Conservation (phyloP, 441 rosid genomes). For the Populus hybrid region DNA sequence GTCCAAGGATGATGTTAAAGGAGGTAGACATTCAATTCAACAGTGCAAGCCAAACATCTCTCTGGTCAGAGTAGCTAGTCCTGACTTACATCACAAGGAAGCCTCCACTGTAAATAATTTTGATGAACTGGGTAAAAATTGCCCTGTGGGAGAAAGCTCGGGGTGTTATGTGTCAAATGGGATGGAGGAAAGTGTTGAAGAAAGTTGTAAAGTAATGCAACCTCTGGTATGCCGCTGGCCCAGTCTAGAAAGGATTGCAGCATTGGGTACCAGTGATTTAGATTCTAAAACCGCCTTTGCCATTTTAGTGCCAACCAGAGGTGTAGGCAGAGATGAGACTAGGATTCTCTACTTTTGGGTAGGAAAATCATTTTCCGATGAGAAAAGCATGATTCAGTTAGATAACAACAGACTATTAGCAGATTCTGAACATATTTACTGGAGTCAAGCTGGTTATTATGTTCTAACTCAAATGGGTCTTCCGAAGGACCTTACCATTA, state of each 20-base stretch:
- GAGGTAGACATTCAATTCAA: constrained; percentile 29
- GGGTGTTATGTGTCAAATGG: constrained; percentile 21
- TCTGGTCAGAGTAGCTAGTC: constrained; percentile 30
- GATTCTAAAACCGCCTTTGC: constrained; percentile 65
- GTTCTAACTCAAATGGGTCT: constrained; percentile 57
- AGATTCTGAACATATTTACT: constrained; percentile 43
- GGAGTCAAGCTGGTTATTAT: constrained; percentile 53
- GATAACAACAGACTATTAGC: constrained; percentile 36
- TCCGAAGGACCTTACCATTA: constrained; percentile 56
- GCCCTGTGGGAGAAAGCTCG: constrained; percentile 19
- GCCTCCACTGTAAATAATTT: constrained; percentile 25
- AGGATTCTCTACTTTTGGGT: constrained; percentile 76
- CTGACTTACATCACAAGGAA: constrained; percentile 36
- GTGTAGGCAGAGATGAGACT: constrained; percentile 37
- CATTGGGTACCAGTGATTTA: constrained; percentile 41
- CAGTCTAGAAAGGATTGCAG: constrained; percentile 53
- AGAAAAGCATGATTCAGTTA: constrained; percentile 38
- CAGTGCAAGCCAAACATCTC: constrained; percentile 31
- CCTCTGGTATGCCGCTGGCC: constrained; percentile 68
- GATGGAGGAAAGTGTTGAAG: constrained; percentile 24
- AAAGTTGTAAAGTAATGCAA: constrained; percentile 27
- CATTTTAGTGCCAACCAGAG: constrained; percentile 40
- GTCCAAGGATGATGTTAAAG: constrained; percentile 39
- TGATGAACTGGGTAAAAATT: constrained; percentile 29
- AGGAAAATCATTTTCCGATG: constrained; percentile 58